Evolutionary conservation across 2,329 filamentous ascomycete species (phyloP).

Genomic region (Colletotrichum cordylinicola): DNA sequence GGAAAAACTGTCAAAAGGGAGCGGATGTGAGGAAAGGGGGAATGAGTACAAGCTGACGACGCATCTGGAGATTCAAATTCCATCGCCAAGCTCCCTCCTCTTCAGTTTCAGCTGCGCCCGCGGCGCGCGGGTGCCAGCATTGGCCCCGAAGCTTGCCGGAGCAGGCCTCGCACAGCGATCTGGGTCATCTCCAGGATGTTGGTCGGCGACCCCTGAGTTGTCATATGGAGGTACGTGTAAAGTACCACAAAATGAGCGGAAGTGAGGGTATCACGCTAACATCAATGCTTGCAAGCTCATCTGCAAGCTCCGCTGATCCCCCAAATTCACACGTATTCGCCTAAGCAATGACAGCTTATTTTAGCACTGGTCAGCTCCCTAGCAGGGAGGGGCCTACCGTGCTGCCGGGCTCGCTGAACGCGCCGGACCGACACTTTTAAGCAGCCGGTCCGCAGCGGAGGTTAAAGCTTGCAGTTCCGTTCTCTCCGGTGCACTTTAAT

Average conservation of each 20-base stretch:
- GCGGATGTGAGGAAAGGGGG: neutral
- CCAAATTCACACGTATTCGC: neutral
- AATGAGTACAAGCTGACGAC: neutral
- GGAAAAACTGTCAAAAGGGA: neutral
- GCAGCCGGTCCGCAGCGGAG: neutral
- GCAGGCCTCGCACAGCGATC: neutral
- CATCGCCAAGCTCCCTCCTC: neutral
- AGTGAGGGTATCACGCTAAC: neutral
- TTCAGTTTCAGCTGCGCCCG: neutral
- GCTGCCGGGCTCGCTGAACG: neutral
- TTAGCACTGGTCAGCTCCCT: neutral
- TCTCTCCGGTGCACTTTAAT: neutral
- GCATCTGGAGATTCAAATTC: neutral
- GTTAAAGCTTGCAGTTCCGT: neutral
- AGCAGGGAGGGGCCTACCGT: neutral
- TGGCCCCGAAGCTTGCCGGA: neutral
- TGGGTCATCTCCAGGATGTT: neutral
- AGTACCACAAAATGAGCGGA: too few relatives aligned
- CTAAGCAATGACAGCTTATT: neutral
- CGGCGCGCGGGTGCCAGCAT: neutral
- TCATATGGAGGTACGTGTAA: accelerated
- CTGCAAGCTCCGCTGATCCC: neutral
- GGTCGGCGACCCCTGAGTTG: neutral
- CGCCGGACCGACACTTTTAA: neutral
- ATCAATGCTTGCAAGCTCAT: accelerated